Evolutionary conservation across 345 rosid species (phyloP).

Genomic region (Capsella bursapastoris): DNA sequence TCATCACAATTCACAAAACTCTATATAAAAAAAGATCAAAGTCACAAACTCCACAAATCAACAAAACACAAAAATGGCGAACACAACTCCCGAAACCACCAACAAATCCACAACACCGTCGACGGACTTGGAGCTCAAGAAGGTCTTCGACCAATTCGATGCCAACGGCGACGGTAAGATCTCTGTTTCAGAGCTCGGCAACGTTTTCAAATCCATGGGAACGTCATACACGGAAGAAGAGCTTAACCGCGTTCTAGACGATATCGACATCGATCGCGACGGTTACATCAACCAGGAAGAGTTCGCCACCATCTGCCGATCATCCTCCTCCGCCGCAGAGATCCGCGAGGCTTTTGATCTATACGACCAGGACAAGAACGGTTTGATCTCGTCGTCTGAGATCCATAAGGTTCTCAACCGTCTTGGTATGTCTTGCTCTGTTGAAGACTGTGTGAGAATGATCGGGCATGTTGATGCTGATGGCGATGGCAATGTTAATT

Average conservation of each 20-base stretch:
- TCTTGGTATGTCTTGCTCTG: slow-evolving; percentile 63
- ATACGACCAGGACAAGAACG: slow-evolving; percentile 75
- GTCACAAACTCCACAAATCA: background rate
- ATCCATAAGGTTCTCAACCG: slow-evolving; percentile 69
- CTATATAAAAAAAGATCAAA: slow-evolving; percentile 35
- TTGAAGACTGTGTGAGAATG: slow-evolving; percentile 76
- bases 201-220: slow-evolving; percentile 72
- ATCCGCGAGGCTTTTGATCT: slow-evolving; percentile 81
- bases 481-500: slow-evolving; percentile 80
- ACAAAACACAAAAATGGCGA: slow-evolving; percentile 27
- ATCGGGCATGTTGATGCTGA: slow-evolving; percentile 70
- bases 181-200: slow-evolving; percentile 67
- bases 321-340: slow-evolving; percentile 57
- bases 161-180: slow-evolving; percentile 84
- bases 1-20: background rate
- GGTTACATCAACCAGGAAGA: slow-evolving; percentile 71
- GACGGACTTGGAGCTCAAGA: slow-evolving; percentile 54
- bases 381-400: slow-evolving; percentile 70
- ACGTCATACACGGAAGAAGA: slow-evolving; percentile 54
- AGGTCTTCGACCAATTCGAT: slow-evolving; percentile 79
- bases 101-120: slow-evolving; percentile 21
- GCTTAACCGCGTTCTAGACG: slow-evolving; percentile 61
- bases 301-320: slow-evolving; percentile 64
- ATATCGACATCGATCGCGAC: slow-evolving; percentile 78
- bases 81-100: background rate